Percentiles rank a stretch among this genome's conserved stretches.
phyloP scores from a whole-genome alignment of 345 rosid species.

The Salix exigua region DNA sequence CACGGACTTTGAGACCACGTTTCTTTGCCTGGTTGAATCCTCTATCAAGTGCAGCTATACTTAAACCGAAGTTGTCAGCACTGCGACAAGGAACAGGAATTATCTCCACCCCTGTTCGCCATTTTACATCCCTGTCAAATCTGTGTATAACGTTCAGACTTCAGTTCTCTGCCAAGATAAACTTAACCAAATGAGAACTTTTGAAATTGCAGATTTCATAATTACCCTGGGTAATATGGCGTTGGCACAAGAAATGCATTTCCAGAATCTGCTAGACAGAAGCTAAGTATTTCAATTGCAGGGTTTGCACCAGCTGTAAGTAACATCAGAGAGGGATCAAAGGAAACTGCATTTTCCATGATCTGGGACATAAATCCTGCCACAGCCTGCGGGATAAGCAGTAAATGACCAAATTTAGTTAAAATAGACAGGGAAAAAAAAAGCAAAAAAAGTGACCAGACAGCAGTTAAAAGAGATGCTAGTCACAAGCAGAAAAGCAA shows the following conservation, averaged over 20 bases:
- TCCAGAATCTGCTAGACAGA: constrained; percentile 88
- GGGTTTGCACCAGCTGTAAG: constrained; percentile 67
- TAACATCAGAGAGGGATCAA: constrained; percentile 59
- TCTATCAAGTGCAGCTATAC: constrained; percentile 70
- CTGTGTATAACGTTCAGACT: constrained; percentile 40
- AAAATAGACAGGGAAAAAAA: too few species aligned
- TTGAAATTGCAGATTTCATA: not conserved
- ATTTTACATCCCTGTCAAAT: constrained; percentile 72
- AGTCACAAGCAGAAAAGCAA: constrained; percentile 4
- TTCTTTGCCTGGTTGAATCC: constrained; percentile 84
- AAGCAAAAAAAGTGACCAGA: too few species aligned
- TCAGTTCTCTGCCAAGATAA: constrained; percentile 11
- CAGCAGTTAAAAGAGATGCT: not conserved
- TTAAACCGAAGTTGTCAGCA: constrained; percentile 63
- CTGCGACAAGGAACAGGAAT: constrained; percentile 86
- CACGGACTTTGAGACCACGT: constrained; percentile 76
- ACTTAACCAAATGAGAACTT: constrained; percentile 2
- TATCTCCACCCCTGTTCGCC: constrained; percentile 88
- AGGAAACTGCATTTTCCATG: constrained; percentile 47
- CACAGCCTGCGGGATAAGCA: constrained; percentile 49
- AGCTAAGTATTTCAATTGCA: constrained; percentile 78
- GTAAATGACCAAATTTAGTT: not conserved
- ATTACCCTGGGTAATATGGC: constrained; percentile 72
- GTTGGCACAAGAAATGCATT: constrained; percentile 94
- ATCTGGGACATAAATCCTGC: constrained; percentile 73